phyloP scores from a whole-genome alignment of 2,329 filamentous ascomycete genomes.

The Colletotrichum acutatum region DNA sequence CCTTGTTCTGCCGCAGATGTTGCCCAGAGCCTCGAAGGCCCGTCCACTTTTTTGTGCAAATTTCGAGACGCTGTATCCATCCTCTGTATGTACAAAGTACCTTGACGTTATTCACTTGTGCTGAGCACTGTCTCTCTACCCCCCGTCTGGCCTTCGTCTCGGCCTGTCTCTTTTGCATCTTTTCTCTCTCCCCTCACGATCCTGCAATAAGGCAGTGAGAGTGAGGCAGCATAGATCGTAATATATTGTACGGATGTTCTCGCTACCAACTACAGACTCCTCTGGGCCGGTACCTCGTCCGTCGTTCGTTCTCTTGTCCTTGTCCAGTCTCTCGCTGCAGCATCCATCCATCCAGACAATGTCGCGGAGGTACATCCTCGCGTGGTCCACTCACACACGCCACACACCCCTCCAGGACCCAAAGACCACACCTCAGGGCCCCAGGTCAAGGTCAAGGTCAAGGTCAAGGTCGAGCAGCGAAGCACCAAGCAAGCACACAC shows the following conservation, averaged over 20 bases:
- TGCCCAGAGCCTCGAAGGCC: neutral
- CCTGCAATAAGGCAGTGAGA: neutral
- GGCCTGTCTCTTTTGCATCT: neutral
- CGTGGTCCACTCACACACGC: neutral
- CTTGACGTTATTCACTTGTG: neutral
- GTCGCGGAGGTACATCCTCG: neutral
- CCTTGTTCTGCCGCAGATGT: constrained; percentile 1
- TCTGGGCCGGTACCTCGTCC: neutral
- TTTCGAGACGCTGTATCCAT: neutral
- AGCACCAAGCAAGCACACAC: constrained; percentile 1
- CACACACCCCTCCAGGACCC: neutral
- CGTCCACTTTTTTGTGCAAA: neutral
- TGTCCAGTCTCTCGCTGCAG: neutral
- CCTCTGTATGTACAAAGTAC: neutral
- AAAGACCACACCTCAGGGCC: constrained; percentile 7
- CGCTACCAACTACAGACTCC: neutral
- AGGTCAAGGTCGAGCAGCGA: neutral
- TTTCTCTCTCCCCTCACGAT: neutral
- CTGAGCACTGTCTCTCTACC: neutral
- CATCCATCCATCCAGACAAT: neutral
- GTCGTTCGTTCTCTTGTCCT: neutral
- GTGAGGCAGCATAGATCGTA: neutral
- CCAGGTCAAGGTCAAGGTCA: constrained; percentile 12
- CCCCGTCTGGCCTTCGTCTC: neutral
- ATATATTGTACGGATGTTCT: neutral